Base-by-base conservation (phyloP, 2,329 filamentous ascomycete species). In the Davidsoniella australis region DNA sequence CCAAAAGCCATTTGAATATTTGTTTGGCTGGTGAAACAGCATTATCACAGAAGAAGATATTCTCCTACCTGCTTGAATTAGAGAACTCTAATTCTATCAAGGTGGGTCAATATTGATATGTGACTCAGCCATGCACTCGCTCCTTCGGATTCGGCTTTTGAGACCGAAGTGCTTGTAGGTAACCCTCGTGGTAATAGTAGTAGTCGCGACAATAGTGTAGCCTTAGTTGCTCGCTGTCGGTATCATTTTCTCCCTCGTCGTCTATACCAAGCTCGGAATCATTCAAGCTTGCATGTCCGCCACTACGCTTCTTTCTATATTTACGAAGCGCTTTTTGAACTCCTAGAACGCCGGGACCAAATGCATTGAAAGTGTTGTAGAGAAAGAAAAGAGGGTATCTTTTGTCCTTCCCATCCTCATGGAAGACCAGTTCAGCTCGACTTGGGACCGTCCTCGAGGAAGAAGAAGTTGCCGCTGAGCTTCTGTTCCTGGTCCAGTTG, bases 401-500 rank as follows among this genome's bases (percentile, higher is more conserved):
- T 50, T 57, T 55, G 53, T 64, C 56, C 50, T 61, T 58, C 36
- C 59, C 61, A 66, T 63, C 64, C 72, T 76, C 43, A 26, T 47
- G 44, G 18, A 45, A 33, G 20, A 38, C 44, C 26, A 4, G 14
- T 85, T 76, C 69, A 73, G 67, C 67, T 70, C 62, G 66, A 68
- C 62, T 73, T 70, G 48, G 63, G 60, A 51, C 61, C 62, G 61
- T 95, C 88, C 65, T 96, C 89, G 65, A 96, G 66, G 83, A 96
- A 96, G 81, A 94, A 95, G 71, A 83, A 98, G 70, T 96, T 96
- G 59, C 93, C 93, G 56, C 68, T 69, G 60, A 87, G 59, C 75
- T 98, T 98, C 75, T 98, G 91, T 64, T 96, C 91, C 65, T 95
- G 88, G 66, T 98, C 91, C 58, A 96, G 76, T 71, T 98, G 91